Evolutionary conservation across 306 rosid genomes (phyloP), one percentile per base, ranked within the genome.

Genomic region (Sechiopsis laciniata): DNA sequence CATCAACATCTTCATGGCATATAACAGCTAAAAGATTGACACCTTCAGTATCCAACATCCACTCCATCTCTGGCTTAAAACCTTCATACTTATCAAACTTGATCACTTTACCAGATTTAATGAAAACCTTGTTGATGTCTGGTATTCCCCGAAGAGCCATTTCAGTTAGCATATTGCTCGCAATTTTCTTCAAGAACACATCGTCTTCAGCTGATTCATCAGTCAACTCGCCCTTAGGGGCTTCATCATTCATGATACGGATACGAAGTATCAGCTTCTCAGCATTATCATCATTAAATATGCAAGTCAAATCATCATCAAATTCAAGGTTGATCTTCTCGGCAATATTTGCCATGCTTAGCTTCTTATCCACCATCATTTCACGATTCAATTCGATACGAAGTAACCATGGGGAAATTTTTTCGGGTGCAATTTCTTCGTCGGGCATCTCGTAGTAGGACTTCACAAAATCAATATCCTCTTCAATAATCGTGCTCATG

Each of bases 321-420:
- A 89, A 94, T 66, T 91, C 99, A 66, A 84, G 88, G 77, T 94
- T 94, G 59, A 94, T 94, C 89, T 94, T 94, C 86, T 91, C 99
- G 3, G 97, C 99, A 77, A 94, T 94, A 85, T 94, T 94, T 53
- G 99, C 99, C 97, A 94, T 94, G 83, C 99, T 94, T 69, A 94
- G 81, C 84, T 94, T 94, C 88, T 94, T 94, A 83, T 94, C 99
- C 78, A 94, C 99, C 99, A 94, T 94, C 99, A 94, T 94, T 84
- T 94, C 99, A 7, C 99, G 97, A 83, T 94, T 94, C 77, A 94
- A 80, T 81, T 94, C 96, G 60, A 94, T 87, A 17, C 99, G 97
- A 77, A 94, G 99, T 86, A 94, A 81, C 99, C 99, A 94, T 14
- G 97, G 99, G 53, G 99, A 94, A 37, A 94, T 94, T 80, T 94